A percentile compares a stretch with the other conserved stretches of the same genome.
phyloP scores from a whole-genome alignment of 1,139 yeast genomes.

The Candida sanyaensis region DNA sequence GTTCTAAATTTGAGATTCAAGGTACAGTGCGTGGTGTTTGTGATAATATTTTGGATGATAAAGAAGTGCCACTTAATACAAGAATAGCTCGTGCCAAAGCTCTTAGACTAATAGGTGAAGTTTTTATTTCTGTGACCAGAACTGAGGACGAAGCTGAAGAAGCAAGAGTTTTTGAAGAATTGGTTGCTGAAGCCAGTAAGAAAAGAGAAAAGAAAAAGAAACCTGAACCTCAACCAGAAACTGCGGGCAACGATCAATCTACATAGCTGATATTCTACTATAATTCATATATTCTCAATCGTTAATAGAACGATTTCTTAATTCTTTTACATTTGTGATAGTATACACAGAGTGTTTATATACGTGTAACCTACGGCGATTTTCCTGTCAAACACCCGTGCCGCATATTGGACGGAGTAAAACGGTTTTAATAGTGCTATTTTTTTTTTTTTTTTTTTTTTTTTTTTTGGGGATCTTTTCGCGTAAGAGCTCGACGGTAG shows the following conservation, averaged over 20 bases:
- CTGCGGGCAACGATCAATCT: not conserved
- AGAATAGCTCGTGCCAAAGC: conserved; percentile 82
- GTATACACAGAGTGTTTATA: too few relatives aligned
- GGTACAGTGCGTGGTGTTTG: conserved; percentile 88
- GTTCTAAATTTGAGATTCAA: conserved; percentile 86
- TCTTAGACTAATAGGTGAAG: conserved; percentile 68
- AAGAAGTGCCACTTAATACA: conserved; percentile 51
- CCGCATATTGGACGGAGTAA: conserved; percentile 3
- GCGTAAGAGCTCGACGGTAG: not conserved
- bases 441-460: not conserved
- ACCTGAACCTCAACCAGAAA: not conserved
- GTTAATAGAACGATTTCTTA: too few relatives aligned
- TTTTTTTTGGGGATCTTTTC: not conserved
- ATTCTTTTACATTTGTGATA: too few relatives aligned
- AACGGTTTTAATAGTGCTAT: not conserved
- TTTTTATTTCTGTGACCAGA: conserved; percentile 66
- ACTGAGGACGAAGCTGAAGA: conserved; percentile 89
- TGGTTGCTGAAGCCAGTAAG: conserved; percentile 89
- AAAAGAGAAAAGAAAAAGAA: conserved; percentile 61
- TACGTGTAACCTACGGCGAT: not conserved
- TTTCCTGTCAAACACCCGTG: not conserved
- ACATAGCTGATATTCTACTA: not conserved
- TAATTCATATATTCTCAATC: too few relatives aligned
- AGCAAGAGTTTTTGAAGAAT: conserved; percentile 85
- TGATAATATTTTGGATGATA: conserved; percentile 71